Conservation (phyloP, 441 rosid species). For the Aquilaria agallochum region DNA sequence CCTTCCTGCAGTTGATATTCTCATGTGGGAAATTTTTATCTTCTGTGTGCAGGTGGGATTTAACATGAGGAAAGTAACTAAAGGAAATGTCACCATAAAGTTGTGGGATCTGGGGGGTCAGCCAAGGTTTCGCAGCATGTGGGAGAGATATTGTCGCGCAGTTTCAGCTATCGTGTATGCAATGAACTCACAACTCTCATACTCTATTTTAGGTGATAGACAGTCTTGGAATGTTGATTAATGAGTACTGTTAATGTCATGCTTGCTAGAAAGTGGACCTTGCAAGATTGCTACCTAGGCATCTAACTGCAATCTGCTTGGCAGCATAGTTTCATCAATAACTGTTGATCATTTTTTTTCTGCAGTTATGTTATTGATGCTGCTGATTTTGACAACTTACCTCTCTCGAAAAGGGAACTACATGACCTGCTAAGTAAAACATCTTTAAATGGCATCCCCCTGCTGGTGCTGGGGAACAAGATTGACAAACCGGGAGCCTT, state of each 20-base stretch:
- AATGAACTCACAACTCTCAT: slow-evolving; percentile 6
- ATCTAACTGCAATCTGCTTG: too few species aligned
- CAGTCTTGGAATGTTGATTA: too few species aligned
- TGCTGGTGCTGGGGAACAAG: slow-evolving; percentile 35
- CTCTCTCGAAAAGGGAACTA: slow-evolving; percentile 32
- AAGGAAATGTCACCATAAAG: slow-evolving; percentile 73
- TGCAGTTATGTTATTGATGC: slow-evolving; percentile 37
- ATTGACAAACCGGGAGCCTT: slow-evolving; percentile 32
- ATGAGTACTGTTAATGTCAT: too few species aligned
- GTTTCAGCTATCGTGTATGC: slow-evolving; percentile 83
- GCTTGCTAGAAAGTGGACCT: too few species aligned
- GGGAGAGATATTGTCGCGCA: slow-evolving; percentile 94
- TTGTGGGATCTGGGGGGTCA: slow-evolving; percentile 86
- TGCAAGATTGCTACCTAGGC: too few species aligned
- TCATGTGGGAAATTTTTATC: too few species aligned
- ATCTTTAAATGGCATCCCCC: slow-evolving; percentile 29
- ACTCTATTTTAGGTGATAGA: too few species aligned
- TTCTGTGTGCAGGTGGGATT: slow-evolving; percentile 53
- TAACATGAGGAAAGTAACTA: slow-evolving; percentile 76
- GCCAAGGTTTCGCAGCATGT: slow-evolving; percentile 98
- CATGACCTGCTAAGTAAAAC: slow-evolving; percentile 32
- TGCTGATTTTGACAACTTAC: slow-evolving; percentile 30
- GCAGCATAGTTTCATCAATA: neutral
- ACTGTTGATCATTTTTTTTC: slow-evolving; percentile 1
- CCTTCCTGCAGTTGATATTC: too few species aligned